These are phyloP conservation scores for Deinandra increscens DNA, from an alignment of 129 eudicot species.

Conservation along the genomic window DNA sequence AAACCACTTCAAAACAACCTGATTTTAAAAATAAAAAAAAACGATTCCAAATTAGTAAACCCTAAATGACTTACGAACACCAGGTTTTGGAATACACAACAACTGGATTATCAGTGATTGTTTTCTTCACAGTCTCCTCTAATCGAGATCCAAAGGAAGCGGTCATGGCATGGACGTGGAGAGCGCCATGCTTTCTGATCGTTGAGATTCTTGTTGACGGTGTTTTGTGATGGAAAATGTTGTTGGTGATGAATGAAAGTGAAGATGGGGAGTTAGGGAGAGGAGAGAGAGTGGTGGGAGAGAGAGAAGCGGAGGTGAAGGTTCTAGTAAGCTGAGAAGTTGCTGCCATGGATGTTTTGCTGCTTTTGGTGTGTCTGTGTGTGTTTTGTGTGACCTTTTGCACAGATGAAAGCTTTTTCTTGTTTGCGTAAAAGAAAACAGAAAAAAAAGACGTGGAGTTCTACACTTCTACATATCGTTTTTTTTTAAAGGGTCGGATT, in stretches of 20 bases:
- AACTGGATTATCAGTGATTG: conserved; percentile 65
- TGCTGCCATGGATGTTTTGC: conserved; percentile 38
- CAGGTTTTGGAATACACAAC: conserved; percentile 91
- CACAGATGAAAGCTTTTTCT: not conserved
- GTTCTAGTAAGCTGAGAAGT: conserved; percentile 34
- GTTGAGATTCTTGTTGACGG: conserved; percentile 10
- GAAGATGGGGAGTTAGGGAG: conserved; percentile 20
- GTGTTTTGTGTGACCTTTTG: not conserved
- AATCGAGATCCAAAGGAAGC: conserved; percentile 65
- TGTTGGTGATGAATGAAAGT: conserved; percentile 14
- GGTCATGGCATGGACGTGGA: conserved; percentile 62
- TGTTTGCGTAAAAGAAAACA: not conserved
- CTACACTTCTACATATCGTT: no score
- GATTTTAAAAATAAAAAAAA: not conserved
- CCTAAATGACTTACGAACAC: conserved; percentile 67
- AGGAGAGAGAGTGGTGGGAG: conserved; percentile 11
- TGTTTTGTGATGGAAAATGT: not conserved
- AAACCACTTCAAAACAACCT: not conserved
- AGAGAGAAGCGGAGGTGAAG: conserved; percentile 26
- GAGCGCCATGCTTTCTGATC: conserved; percentile 26
- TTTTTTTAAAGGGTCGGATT: no score
- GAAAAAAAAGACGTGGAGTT: no score
- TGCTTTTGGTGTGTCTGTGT: not conserved
- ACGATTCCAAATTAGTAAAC: not conserved
- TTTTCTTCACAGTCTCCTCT: conserved; percentile 75